A percentile compares a stretch with the other conserved stretches of the same genome.
phyloP scores from a whole-genome alignment of 2,329 filamentous ascomycete species.

The Chrysosporium queenslandicum region DNA sequence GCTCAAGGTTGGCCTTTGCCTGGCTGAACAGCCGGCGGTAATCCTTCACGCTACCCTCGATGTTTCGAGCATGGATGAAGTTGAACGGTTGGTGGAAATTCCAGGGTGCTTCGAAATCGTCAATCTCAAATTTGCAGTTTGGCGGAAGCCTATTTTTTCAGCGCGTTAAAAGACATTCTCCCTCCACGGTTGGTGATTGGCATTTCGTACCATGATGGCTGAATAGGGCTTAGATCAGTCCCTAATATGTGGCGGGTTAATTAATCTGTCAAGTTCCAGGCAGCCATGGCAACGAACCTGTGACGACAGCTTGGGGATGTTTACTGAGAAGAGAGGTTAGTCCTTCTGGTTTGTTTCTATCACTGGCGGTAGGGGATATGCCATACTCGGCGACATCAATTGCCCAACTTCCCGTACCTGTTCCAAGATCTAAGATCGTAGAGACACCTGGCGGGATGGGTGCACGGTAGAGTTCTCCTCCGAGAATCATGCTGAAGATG shows the following conservation, averaged over 20 bases:
- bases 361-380: not conserved
- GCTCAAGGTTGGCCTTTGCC: conserved; percentile 20
- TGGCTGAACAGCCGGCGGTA: conserved; percentile 24
- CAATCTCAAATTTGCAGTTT: conserved; percentile 24
- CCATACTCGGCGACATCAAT: conserved; percentile 17
- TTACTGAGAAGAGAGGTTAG: not conserved
- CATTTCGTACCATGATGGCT: conserved; percentile 17
- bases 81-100: conserved; percentile 21
- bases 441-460: conserved; percentile 20
- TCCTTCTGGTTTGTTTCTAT: not conserved
- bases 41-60: conserved; percentile 23
- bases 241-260: conserved; percentile 5
- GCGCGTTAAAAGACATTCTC: not conserved
- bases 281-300: not conserved
- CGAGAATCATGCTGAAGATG: conserved; percentile 19
- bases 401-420: conserved; percentile 19
- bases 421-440: conserved; percentile 16
- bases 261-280: not conserved
- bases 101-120: conserved; percentile 25
- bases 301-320: conserved; percentile 12
- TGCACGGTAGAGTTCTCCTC: conserved; percentile 20
- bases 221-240: conserved; percentile 18
- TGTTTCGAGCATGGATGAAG: conserved; percentile 23
- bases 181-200: not conserved
- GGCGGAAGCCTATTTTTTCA: conserved; percentile 21